These are phyloP conservation scores for Strobilomyces dryophilus DNA, from an alignment of 768 basidiomycete genomes.

Conservation along the genomic window DNA sequence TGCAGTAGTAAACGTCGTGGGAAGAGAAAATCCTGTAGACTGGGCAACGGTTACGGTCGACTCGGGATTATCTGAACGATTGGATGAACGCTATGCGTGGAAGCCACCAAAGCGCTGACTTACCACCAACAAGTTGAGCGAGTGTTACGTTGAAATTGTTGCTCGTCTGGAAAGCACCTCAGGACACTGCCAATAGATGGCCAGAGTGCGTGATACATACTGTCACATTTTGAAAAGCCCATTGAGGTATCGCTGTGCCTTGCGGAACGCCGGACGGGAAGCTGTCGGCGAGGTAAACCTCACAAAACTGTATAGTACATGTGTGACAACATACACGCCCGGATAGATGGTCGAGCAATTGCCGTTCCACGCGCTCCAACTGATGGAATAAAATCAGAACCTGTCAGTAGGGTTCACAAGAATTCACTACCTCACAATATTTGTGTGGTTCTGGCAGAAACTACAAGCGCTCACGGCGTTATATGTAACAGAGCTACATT, in stretches of 20 bases:
- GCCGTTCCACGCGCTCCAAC: conserved; percentile 48
- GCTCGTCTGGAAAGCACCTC: conserved; percentile 23
- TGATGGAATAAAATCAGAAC: conserved; percentile 16
- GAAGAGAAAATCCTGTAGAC: conserved; percentile 18
- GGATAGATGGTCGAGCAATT: conserved; percentile 42
- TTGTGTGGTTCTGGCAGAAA: conserved; percentile 45
- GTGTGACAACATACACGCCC: conserved; percentile 16
- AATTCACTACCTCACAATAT: conserved; percentile 30
- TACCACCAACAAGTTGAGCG: conserved; percentile 33
- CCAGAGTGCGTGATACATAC: conserved; percentile 24
- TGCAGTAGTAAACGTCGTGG: conserved; percentile 10
- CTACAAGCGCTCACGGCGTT: conserved; percentile 55
- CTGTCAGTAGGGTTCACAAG: neutral
- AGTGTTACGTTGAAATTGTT: conserved; percentile 37
- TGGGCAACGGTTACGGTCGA: conserved; percentile 36
- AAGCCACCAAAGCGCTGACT: neutral
- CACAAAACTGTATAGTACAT: neutral
- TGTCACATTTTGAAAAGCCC: conserved; percentile 58
- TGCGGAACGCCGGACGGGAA: conserved; percentile 46
- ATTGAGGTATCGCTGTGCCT: conserved; percentile 50
- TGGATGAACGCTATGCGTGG: neutral
- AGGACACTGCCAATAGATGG: neutral
- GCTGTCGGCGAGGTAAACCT: conserved; percentile 24
- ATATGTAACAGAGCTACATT: conserved; percentile 56
- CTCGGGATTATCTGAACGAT: conserved; percentile 37